Evolutionary conservation across 257 asterid genomes (phyloP).

Genomic region (Solanum dulcamara): DNA sequence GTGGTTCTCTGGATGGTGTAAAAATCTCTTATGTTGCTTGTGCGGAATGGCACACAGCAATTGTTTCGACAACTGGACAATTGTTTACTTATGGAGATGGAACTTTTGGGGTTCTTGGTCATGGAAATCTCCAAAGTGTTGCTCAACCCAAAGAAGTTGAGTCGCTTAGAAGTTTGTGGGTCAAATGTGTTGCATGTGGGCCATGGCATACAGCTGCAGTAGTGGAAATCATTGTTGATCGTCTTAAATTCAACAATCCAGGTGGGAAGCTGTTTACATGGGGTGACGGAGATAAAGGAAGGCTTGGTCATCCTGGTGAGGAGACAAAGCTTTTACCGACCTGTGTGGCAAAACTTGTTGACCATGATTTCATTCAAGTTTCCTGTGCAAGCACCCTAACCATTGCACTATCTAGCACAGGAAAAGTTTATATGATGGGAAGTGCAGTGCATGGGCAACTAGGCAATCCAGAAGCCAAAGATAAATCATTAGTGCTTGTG

Average conservation of each 20-base stretch:
- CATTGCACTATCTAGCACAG: slow-evolving; percentile 22
- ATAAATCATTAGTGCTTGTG: slow-evolving; percentile 21
- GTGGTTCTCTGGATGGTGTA: slow-evolving; percentile 23
- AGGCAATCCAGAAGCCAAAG: slow-evolving; percentile 25
- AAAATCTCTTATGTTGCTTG: slow-evolving; percentile 25
- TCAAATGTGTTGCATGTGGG: slow-evolving; percentile 38
- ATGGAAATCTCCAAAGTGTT: slow-evolving; percentile 23
- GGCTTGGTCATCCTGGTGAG: slow-evolving; percentile 34
- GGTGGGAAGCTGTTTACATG: slow-evolving; percentile 39
- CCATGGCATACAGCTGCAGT: slow-evolving; percentile 52
- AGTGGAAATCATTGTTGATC: slow-evolving; percentile 23
- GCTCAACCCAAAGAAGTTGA: slow-evolving; percentile 37
- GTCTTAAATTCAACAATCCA: slow-evolving; percentile 3
- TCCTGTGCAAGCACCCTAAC: slow-evolving; percentile 31
- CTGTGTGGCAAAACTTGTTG: slow-evolving; percentile 28
- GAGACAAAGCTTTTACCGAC: slow-evolving; percentile 27
- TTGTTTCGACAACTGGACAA: slow-evolving; percentile 26
- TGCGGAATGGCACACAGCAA: slow-evolving; percentile 44
- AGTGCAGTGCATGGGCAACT: slow-evolving; percentile 29
- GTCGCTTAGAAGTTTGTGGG: slow-evolving; percentile 23
- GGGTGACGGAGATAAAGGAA: slow-evolving; percentile 49
- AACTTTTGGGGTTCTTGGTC: slow-evolving; percentile 47
- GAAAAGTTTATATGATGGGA: slow-evolving; percentile 40
- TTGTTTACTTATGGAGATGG: slow-evolving; percentile 40
- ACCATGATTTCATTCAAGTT: slow-evolving; percentile 33